Conservation (phyloP, 2,329 filamentous ascomycete genomes). For the Zasmidium angulare region DNA sequence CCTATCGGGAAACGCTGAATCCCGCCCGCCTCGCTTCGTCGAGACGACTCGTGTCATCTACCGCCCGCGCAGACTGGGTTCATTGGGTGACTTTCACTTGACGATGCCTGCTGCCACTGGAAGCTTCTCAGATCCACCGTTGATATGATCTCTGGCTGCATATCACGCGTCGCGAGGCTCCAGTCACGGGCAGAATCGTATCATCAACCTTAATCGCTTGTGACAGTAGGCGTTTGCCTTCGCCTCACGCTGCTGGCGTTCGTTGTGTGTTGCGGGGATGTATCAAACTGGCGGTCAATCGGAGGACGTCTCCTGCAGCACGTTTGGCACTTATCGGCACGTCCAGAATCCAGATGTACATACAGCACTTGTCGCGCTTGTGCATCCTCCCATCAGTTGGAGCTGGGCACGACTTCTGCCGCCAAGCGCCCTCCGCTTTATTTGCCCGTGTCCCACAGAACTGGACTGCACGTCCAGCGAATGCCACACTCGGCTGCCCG, state of each 20-base stretch:
- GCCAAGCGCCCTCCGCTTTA: not conserved
- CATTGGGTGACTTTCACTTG: not conserved
- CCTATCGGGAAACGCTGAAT: not conserved
- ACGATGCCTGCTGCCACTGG: not conserved
- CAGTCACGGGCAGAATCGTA: not conserved
- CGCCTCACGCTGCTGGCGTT: not conserved
- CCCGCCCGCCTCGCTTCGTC: not conserved
- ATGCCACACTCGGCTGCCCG: constrained; percentile 7
- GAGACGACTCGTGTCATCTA: not conserved
- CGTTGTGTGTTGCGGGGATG: not conserved
- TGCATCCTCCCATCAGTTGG: not conserved
- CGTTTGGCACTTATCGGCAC: constrained; percentile 6
- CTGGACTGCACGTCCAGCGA: no score
- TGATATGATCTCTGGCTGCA: not conserved
- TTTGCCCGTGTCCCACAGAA: no score
- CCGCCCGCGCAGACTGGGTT: not conserved
- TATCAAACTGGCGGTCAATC: constrained; percentile 6
- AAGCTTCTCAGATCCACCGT: not conserved
- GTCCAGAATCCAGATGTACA: not conserved
- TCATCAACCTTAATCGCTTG: not conserved
- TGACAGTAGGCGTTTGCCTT: not conserved
- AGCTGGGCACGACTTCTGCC: constrained; percentile 4
- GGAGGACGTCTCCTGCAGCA: not conserved
- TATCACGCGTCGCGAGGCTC: not conserved
- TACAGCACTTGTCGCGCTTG: not conserved